These are phyloP conservation scores for Streptanthus diversifolius DNA, from an alignment of 345 rosid genomes.

Conservation along the genomic window DNA sequence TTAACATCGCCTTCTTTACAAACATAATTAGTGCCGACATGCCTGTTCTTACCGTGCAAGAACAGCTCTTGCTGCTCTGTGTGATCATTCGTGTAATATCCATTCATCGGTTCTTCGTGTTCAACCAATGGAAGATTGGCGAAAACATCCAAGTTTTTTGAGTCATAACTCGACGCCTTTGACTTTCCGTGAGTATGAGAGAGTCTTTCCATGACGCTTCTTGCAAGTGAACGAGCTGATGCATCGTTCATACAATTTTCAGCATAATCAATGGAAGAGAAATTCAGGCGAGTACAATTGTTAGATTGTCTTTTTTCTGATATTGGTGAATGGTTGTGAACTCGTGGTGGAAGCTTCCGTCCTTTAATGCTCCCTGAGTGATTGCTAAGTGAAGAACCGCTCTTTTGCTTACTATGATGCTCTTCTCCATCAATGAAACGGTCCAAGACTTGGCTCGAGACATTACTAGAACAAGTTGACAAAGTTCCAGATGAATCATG, in stretches of 20 bases:
- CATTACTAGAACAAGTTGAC: conserved; percentile 59
- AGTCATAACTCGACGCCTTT: conserved; percentile 39
- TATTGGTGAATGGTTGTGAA: conserved; percentile 55
- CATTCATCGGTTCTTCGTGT: conserved; percentile 36
- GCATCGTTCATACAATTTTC: conserved; percentile 58
- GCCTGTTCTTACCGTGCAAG: conserved; percentile 36
- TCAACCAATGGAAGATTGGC: conserved; percentile 41
- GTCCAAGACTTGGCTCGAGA: conserved; percentile 74
- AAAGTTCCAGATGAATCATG: conserved; percentile 58
- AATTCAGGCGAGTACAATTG: conserved; percentile 39
- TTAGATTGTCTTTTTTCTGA: conserved; percentile 50
- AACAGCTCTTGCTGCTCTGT: conserved; percentile 33
- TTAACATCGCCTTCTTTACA: conserved; percentile 39
- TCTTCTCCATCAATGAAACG: conserved; percentile 95
- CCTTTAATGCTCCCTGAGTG: conserved; percentile 42
- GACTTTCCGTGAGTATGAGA: conserved; percentile 53
- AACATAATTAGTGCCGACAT: conserved; percentile 30
- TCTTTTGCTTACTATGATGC: conserved; percentile 46
- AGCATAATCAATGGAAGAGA: conserved; percentile 43
- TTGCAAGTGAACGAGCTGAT: conserved; percentile 84
- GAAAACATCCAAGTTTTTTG: conserved; percentile 41
- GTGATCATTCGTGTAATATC: conserved; percentile 31
- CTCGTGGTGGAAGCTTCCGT: conserved; percentile 57
- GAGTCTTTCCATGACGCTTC: conserved; percentile 78
- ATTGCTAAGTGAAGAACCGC: conserved; percentile 36